Conservation (phyloP, 306 rosid genomes). For the Gillenia trifoliata region DNA sequence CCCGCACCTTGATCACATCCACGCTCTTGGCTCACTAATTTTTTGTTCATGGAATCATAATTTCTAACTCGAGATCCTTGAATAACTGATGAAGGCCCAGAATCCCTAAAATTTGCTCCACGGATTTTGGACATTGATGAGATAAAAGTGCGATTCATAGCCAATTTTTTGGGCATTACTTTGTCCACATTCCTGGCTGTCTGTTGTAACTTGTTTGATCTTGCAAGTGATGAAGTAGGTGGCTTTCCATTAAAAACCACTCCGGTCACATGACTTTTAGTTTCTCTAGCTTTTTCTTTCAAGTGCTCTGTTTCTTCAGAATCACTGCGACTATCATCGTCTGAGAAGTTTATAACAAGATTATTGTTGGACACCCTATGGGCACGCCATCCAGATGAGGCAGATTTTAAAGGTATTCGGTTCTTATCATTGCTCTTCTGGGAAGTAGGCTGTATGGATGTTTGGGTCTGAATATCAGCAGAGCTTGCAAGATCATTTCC, state of each 20-base stretch:
- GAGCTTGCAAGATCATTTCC: constrained; percentile 38
- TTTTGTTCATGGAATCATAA: constrained; percentile 38
- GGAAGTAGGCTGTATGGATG: constrained; percentile 28
- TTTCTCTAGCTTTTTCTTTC: constrained; percentile 33
- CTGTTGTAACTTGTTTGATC: constrained; percentile 39
- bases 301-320: constrained; percentile 34
- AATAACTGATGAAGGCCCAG: constrained; percentile 35
- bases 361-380: constrained; percentile 38
- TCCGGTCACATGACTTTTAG: constrained; percentile 33
- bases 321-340: constrained; percentile 85
- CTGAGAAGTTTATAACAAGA: constrained; percentile 95
- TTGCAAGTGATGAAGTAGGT: constrained; percentile 37
- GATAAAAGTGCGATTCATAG: constrained; percentile 41
- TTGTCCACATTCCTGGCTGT: constrained; percentile 36
- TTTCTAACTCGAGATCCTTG: constrained; percentile 52
- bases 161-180: constrained; percentile 42
- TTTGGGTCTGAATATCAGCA: constrained; percentile 33
- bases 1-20: constrained; percentile 38
- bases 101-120: constrained; percentile 48
- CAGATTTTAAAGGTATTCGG: constrained; percentile 42
- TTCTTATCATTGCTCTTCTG: constrained; percentile 43
- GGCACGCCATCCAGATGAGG: constrained; percentile 42
- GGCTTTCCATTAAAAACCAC: constrained; percentile 38
- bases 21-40: constrained; percentile 36
- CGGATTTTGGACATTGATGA: constrained; percentile 32